A percentile compares a stretch with the other conserved stretches of the same genome.
Evolutionary conservation across 2,329 filamentous ascomycete genomes (phyloP).

Genomic region (Xylaria sp.): DNA sequence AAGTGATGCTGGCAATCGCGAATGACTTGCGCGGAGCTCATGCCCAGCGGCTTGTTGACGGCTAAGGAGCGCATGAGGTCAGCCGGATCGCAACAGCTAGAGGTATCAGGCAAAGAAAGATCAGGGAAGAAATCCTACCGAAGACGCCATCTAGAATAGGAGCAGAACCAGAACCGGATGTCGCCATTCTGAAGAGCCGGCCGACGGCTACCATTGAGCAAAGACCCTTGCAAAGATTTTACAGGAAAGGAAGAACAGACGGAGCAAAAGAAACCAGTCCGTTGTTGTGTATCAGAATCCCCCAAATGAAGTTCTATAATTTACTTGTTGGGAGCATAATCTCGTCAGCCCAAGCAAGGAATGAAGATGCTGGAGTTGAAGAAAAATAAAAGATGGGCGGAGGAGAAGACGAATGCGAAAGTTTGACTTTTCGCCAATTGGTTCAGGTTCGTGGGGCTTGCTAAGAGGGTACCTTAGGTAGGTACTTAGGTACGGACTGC

Average conservation of each 20-base stretch:
- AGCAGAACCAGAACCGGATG: slow-evolving; percentile 35
- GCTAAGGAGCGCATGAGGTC: slow-evolving; percentile 10
- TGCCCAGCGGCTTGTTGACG: slow-evolving; percentile 83
- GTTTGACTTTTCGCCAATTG: neutral
- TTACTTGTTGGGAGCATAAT: neutral
- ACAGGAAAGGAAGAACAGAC: neutral
- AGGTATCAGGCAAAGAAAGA: neutral
- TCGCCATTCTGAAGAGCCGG: slow-evolving; percentile 45
- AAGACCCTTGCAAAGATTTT: neutral
- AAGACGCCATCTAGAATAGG: slow-evolving; percentile 53
- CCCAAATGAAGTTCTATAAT: neutral
- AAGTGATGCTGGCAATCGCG: slow-evolving; percentile 82
- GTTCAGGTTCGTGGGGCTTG: neutral
- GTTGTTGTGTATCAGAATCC: neutral
- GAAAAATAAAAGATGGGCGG: neutral
- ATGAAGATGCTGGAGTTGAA: neutral
- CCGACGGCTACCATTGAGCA: slow-evolving; percentile 28
- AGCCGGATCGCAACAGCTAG: slow-evolving; percentile 1
- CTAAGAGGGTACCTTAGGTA: neutral
- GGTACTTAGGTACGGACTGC: neutral
- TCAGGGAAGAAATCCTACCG: slow-evolving; percentile 40
- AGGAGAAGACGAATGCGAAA: neutral
- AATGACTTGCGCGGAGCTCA: slow-evolving; percentile 85
- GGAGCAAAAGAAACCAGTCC: neutral
- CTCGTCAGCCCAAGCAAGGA: neutral